phyloP scores from a whole-genome alignment of 1,139 yeast genomes.

The Suhomyces ambrosiae region DNA sequence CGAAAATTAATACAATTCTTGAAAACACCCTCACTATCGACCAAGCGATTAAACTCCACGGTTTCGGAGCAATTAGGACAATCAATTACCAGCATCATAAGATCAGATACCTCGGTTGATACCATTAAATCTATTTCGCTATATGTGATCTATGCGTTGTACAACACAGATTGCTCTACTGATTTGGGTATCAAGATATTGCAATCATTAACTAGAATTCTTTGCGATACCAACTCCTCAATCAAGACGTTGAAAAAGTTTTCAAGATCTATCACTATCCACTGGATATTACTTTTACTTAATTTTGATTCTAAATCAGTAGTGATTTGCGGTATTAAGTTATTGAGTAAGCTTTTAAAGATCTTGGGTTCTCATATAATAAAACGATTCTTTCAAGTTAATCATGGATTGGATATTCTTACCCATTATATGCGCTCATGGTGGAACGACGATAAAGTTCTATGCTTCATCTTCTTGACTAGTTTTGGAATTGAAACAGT shows the following conservation, averaged over 20 bases:
- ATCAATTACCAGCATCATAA: slow-evolving; percentile 27
- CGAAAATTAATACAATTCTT: slow-evolving; percentile 56
- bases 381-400: slow-evolving; percentile 50
- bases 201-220: slow-evolving; percentile 31
- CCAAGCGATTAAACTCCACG: slow-evolving; percentile 15
- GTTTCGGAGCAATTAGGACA: slow-evolving; percentile 22
- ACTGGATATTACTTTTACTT: slow-evolving; percentile 64
- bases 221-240: slow-evolving; percentile 35
- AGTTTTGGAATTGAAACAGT: slow-evolving; percentile 40
- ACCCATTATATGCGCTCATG: slow-evolving; percentile 46
- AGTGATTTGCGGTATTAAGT: slow-evolving; percentile 48
- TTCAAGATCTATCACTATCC: slow-evolving; percentile 60
- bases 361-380: slow-evolving; percentile 51
- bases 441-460: slow-evolving; percentile 47
- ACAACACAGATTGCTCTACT: slow-evolving; percentile 30
- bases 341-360: slow-evolving; percentile 52
- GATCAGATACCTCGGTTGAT: slow-evolving; percentile 41
- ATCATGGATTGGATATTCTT: slow-evolving; percentile 57
- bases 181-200: slow-evolving; percentile 34
- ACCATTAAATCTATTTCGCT: slow-evolving; percentile 37
- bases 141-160: slow-evolving; percentile 41
- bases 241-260: slow-evolving; percentile 48
- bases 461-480: slow-evolving; percentile 39
- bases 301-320: slow-evolving; percentile 40
- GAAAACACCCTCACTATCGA: slow-evolving; percentile 31